Conservation (phyloP, 2,329 filamentous ascomycete genomes). For the Fusarium acutatum region DNA sequence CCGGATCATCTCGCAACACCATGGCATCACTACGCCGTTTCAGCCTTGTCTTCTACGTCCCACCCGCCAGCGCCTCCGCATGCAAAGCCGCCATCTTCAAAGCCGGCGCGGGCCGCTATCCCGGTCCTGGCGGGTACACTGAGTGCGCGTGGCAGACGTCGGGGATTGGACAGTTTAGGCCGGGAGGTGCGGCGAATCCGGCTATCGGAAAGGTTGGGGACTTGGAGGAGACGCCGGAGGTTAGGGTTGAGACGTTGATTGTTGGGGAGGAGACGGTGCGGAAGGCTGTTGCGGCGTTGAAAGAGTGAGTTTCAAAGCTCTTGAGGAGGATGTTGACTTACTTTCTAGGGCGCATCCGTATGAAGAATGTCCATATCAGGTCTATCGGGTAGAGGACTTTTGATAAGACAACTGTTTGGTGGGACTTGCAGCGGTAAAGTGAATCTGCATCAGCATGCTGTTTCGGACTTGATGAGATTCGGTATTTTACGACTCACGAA, state of each 20-base stretch:
- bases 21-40: constrained; percentile 38
- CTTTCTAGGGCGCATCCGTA: constrained; percentile 43
- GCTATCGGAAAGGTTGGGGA: constrained; percentile 66
- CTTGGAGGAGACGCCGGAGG: constrained; percentile 68
- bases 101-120: constrained; percentile 65
- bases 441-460: rapidly evolving
- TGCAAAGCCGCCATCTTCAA: constrained; percentile 65
- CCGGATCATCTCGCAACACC: neutral
- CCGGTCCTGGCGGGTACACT: constrained; percentile 61
- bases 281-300: constrained; percentile 70
- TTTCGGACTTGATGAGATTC: no score
- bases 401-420: neutral
- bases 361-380: constrained; percentile 39
- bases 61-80: constrained; percentile 52
- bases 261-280: constrained; percentile 64
- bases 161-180: constrained; percentile 73
- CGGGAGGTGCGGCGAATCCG: constrained; percentile 68
- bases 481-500: no score
- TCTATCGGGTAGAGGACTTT: constrained; percentile 39
- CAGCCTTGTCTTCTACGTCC: constrained; percentile 61
- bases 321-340: neutral
- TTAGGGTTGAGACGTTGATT: constrained; percentile 70
- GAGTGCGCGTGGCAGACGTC: constrained; percentile 60
- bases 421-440: neutral
- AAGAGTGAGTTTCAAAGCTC: constrained; percentile 57